phyloP scores from a whole-genome alignment of 345 rosid genomes.

The Gossypium rotundifolium region DNA sequence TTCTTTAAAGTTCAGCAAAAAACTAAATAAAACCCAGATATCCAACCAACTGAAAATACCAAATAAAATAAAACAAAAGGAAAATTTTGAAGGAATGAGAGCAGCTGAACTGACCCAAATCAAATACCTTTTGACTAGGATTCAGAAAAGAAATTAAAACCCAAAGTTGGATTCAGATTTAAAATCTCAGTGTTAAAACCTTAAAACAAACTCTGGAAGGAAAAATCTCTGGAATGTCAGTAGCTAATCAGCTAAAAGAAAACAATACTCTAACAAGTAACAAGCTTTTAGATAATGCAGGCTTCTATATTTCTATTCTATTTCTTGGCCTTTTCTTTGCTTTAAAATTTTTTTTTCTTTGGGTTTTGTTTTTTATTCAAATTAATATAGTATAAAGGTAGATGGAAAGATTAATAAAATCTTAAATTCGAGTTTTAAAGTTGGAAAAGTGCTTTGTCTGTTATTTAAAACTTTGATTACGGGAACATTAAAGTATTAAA shows the following conservation, averaged over 20 bases:
- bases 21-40: neutral
- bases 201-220: constrained; percentile 9
- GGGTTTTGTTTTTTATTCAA: neutral
- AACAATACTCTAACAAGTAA: neutral
- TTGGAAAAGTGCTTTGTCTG: too few relatives aligned
- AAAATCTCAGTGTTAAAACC: constrained; percentile 3
- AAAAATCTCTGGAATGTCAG: constrained; percentile 33
- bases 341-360: neutral
- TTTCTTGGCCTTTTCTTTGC: constrained; percentile 17
- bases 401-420: too few relatives aligned
- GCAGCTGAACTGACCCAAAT: constrained; percentile 23
- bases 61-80: neutral
- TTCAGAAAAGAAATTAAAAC: constrained; percentile 16
- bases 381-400: neutral
- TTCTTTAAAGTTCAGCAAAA: neutral
- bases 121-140: constrained; percentile 33
- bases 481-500: neutral
- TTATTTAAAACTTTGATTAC: too few relatives aligned
- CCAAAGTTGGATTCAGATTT: constrained; percentile 24
- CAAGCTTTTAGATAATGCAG: constrained; percentile 18
- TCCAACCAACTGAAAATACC: neutral
- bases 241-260: constrained; percentile 6
- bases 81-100: neutral
- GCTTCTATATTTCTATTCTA: constrained; percentile 19
- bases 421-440: too few relatives aligned